Conservation (phyloP, 1,284 basidiomycete species). For the Tilletia walkeri region DNA sequence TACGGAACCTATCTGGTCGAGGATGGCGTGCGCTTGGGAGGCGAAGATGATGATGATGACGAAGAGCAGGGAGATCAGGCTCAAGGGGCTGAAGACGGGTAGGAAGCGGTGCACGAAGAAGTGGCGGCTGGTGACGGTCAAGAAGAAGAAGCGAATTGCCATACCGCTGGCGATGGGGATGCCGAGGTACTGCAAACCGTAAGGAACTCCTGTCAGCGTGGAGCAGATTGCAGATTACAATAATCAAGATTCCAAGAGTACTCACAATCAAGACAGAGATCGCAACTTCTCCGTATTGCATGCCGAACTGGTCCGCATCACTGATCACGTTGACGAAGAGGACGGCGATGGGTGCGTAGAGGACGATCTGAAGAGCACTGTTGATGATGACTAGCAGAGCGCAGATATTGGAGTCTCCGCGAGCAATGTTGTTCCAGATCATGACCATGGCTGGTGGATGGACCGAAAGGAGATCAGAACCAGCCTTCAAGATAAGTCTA, state of each 20-base stretch:
- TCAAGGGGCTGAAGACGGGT: slow-evolving; percentile 69
- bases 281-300: slow-evolving; percentile 70
- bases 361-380: slow-evolving; percentile 68
- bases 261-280: slow-evolving; percentile 66
- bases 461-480: slow-evolving; percentile 62
- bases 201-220: no score
- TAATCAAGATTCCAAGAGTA: background rate
- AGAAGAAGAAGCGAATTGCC: slow-evolving; percentile 66
- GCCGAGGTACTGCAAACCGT: slow-evolving; percentile 56
- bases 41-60: slow-evolving; percentile 76
- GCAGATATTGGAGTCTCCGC: slow-evolving; percentile 73
- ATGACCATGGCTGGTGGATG: slow-evolving; percentile 41
- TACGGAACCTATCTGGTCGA: slow-evolving; percentile 41
- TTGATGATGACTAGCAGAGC: slow-evolving; percentile 67
- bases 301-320: slow-evolving; percentile 56
- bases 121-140: slow-evolving; percentile 59
- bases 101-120: slow-evolving; percentile 66
- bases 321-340: slow-evolving; percentile 73
- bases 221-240: no score
- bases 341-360: slow-evolving; percentile 74
- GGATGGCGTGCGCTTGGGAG: slow-evolving; percentile 60
- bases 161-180: slow-evolving; percentile 70
- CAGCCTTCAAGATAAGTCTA: slow-evolving; percentile 39
- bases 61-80: slow-evolving; percentile 63
- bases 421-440: slow-evolving; percentile 69